phyloP scores from a whole-genome alignment of 345 rosid genomes.

The Salix suchowensis region DNA sequence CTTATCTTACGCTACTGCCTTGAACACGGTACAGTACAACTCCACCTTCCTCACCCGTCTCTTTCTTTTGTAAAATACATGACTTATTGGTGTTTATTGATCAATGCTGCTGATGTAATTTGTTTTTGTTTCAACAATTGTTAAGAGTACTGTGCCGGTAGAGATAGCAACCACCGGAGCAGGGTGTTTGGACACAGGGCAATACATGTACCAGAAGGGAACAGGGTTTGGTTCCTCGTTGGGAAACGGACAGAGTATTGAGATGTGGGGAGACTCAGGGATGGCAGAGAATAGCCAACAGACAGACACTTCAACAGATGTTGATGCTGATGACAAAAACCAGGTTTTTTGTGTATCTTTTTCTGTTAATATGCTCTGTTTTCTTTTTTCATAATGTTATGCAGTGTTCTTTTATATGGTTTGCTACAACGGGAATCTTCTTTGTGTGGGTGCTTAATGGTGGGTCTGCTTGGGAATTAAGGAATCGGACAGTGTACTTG shows the following conservation, averaged over 20 bases:
- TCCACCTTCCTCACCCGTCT: conserved; percentile 8
- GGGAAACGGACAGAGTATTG: conserved; percentile 52
- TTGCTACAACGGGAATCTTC: conserved; percentile 3
- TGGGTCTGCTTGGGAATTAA: conserved; percentile 34
- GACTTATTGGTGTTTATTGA: not conserved
- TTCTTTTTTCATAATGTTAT: not conserved
- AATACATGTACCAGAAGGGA: conserved; percentile 49
- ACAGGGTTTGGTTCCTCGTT: conserved; percentile 38
- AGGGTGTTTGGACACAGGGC: conserved; percentile 63
- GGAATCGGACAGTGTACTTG: conserved; percentile 9
- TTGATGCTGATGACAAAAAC: conserved; percentile 75
- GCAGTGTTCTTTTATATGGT: conserved; percentile 23
- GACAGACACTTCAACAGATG: conserved; percentile 93
- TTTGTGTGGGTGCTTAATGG: conserved; percentile 15
- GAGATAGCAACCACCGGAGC: conserved; percentile 38
- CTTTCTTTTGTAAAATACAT: not conserved
- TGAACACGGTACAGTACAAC: conserved; percentile 54
- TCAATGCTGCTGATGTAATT: not conserved
- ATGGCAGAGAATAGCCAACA: conserved; percentile 85
- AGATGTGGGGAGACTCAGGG: conserved; percentile 86
- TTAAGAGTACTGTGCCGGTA: conserved; percentile 31
- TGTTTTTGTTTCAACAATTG: not conserved
- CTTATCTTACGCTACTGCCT: conserved; percentile 48
- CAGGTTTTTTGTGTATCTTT: conserved; percentile 39
- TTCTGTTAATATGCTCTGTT: not conserved